Base-by-base conservation (phyloP, 2,329 filamentous ascomycete species). In the Paradendryphiella salina region DNA sequence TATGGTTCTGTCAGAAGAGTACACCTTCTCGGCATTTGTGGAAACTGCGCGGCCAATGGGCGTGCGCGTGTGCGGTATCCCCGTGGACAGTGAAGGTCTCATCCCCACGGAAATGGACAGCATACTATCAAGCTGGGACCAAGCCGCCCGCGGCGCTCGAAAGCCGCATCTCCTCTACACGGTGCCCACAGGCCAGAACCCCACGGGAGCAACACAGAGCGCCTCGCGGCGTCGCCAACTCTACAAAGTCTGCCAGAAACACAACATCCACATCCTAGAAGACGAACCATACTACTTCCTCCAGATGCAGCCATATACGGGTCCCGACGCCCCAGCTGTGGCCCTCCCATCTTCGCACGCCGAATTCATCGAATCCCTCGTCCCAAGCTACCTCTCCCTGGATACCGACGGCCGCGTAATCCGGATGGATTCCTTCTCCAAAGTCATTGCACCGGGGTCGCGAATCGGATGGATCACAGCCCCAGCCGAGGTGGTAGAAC, bases 221-320 rank as follows among this genome's bases (percentile, higher is more conserved):
- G 71, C 75, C 4, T 78, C 85, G 67, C 80, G 92, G 49, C 80
- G 91, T 45, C 79, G 80, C 58, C 87, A 84, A 17, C 80, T 96
- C 37, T 96, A 96, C 74, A 79, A 79, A 29, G 81, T 96, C 11
- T 88, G 87, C 26, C 86, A 87, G 70, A 90, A 90, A 75, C 90
- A 96, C 73, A 89, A 96, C 67, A 67, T 96, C 33, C 88, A 84
- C 76, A 92, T 96, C 67, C 77, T 96, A 61, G 92, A 96, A 76
- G 92, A 96, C 69, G 92, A 96, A 71, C 92, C 92, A 1, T 96
- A 96, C 76, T 96, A 95, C 75, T 96, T 93, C 76, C 80, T 96
- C 29, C 92, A 96, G 74, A 89, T 91, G 87, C 84, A 89, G 62
- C 84, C 87, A 0, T 93, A 91, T 74, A 80, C 80, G 1, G 80